Conservation (phyloP, 1,139 yeast species). For the Kodamaea alishanica region DNA sequence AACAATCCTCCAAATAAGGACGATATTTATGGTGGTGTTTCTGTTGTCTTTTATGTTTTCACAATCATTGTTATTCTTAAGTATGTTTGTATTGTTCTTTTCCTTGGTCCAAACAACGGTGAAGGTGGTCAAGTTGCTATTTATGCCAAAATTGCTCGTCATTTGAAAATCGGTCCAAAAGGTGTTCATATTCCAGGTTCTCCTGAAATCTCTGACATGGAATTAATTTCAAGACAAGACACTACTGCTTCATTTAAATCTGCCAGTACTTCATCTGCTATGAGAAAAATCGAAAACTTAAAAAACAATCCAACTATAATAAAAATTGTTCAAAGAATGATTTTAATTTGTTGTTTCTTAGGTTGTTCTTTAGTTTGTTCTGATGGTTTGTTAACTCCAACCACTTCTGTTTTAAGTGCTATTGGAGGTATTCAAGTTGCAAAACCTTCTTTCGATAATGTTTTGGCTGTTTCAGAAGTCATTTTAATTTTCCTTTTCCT, state of each 20-base stretch:
- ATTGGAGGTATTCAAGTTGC: conserved; percentile 48
- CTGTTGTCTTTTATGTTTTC: conserved; percentile 53
- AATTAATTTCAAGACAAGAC: conserved; percentile 38
- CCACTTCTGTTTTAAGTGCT: conserved; percentile 57
- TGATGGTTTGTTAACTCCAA: conserved; percentile 60
- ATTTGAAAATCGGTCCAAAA: conserved; percentile 44
- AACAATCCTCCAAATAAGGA: conserved; percentile 28
- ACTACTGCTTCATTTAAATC: conserved; percentile 27
- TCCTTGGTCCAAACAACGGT: conserved; percentile 51
- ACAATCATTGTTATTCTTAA: conserved; percentile 51
- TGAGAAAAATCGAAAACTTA: conserved; percentile 15
- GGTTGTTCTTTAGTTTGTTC: conserved; percentile 56
- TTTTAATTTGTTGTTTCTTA: conserved; percentile 42
- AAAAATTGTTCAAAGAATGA: conserved; percentile 27
- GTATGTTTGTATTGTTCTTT: conserved; percentile 46
- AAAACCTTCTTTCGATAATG: conserved; percentile 36
- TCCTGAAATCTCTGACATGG: conserved; percentile 32
- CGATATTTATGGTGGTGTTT: conserved; percentile 49
- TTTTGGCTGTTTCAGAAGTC: conserved; percentile 48
- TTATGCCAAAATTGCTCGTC: conserved; percentile 52
- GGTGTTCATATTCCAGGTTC: conserved; percentile 44
- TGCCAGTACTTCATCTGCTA: conserved; percentile 7
- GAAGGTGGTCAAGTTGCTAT: conserved; percentile 65
- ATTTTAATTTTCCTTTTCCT: conserved; percentile 43
- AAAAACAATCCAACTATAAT: conserved; percentile 24